These are phyloP conservation scores for Hypocreales sp. DNA, from an alignment of 2,329 filamentous ascomycete species.

Conservation along the genomic window DNA sequence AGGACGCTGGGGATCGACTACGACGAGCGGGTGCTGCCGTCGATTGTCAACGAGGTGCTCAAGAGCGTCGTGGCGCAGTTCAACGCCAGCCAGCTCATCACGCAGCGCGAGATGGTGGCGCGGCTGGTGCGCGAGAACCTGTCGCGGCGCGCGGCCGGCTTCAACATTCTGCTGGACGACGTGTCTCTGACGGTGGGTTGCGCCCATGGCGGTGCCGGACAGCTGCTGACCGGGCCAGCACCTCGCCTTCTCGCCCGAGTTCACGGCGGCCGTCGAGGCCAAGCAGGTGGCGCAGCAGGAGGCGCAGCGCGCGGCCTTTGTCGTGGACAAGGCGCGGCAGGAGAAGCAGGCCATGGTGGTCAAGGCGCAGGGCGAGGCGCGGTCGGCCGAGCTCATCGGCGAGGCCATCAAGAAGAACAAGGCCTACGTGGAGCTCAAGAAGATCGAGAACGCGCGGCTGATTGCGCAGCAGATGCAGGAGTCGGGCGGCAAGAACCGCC, in stretches of 20 bases:
- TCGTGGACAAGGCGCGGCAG: constrained; percentile 96
- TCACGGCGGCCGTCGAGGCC: constrained; percentile 57
- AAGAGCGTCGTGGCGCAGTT: constrained; percentile 99
- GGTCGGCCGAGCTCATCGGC: constrained; percentile 93
- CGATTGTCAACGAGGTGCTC: constrained; percentile 95
- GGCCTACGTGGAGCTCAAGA: constrained; percentile 90
- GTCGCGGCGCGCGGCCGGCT: constrained; percentile 75
- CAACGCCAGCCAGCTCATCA: constrained; percentile 96
- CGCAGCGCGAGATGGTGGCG: constrained; percentile 94
- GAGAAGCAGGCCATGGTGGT: constrained; percentile 99
- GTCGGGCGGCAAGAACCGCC: constrained; percentile 73
- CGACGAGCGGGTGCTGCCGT: constrained; percentile 90
- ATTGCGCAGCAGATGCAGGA: constrained; percentile 86
- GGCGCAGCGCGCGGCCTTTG: constrained; percentile 89
- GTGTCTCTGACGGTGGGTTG: constrained; percentile 89
- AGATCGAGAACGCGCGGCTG: constrained; percentile 87
- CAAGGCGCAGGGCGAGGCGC: constrained; percentile 95
- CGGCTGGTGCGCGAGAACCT: constrained; percentile 85
- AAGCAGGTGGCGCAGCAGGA: constrained; percentile 77
- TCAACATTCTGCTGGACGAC: constrained; percentile 96
- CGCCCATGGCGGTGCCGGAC: no score
- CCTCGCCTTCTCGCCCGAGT: constrained; percentile 58
- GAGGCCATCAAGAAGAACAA: constrained; percentile 99
- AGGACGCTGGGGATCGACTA: constrained; percentile 90
- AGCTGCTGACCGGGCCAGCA: no score